Evolutionary conservation across 768 basidiomycete species (phyloP).

Genomic region (Leccinum rimulosum): DNA sequence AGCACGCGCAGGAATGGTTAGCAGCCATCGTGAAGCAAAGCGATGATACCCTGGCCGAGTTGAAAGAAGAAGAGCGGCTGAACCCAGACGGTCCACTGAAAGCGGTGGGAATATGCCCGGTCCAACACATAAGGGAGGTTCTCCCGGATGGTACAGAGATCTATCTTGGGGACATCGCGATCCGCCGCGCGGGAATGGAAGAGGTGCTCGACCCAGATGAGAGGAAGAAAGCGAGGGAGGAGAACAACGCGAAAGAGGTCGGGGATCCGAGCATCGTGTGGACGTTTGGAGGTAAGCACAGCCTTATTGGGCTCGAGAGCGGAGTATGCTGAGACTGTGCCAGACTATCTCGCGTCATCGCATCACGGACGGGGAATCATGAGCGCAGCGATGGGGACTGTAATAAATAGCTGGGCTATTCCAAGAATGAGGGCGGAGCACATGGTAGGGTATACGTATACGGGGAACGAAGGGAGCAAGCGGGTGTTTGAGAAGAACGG

Average conservation of each 20-base stretch:
- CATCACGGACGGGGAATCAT: conserved; percentile 73
- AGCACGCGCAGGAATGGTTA: conserved; percentile 41
- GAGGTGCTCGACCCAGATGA: conserved; percentile 37
- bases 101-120: conserved; percentile 45
- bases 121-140: conserved; percentile 52
- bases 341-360: conserved; percentile 59
- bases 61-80: conserved; percentile 15
- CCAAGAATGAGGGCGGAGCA: conserved; percentile 58
- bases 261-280: conserved; percentile 61
- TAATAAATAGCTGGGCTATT: conserved; percentile 59
- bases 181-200: conserved; percentile 26
- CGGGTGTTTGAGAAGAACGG: conserved; percentile 69
- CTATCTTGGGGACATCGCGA: conserved; percentile 44
- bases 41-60: conserved; percentile 19
- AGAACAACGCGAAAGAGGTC: conserved; percentile 39
- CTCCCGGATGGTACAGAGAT: conserved; percentile 51
- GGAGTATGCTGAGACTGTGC: neutral
- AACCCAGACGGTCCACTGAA: conserved; percentile 25
- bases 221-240: conserved; percentile 32
- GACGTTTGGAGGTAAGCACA: conserved; percentile 54
- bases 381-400: conserved; percentile 55
- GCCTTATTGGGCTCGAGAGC: neutral
- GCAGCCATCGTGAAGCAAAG: conserved; percentile 17
- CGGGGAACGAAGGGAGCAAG: conserved; percentile 57
- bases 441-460: conserved; percentile 44